Conservation (phyloP, 1,284 basidiomycete genomes). For the Polyporus tsugae region DNA sequence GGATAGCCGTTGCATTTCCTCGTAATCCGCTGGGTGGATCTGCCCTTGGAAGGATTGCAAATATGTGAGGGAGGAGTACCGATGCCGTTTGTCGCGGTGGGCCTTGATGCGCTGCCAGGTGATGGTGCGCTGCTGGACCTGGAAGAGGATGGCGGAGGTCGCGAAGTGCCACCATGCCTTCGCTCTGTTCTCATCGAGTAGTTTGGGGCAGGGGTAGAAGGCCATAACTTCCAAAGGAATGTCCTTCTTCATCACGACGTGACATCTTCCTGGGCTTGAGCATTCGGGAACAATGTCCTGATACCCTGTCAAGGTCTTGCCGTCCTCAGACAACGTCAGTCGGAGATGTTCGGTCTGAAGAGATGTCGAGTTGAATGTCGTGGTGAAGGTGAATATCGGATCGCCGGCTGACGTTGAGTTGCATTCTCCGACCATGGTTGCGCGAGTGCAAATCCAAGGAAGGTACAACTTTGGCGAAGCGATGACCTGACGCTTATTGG, state of each 20-base stretch:
- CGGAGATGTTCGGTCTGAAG: not conserved
- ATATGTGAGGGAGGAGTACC: slow-evolving; percentile 28
- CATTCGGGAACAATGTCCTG: not conserved
- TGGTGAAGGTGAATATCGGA: slow-evolving; percentile 7
- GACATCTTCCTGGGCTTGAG: not conserved
- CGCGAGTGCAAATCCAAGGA: slow-evolving; percentile 17
- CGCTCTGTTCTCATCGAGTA: slow-evolving; percentile 27
- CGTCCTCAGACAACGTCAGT: slow-evolving; percentile 16
- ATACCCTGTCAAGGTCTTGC: slow-evolving; percentile 11
- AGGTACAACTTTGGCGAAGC: slow-evolving; percentile 4
- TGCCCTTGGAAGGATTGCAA: slow-evolving; percentile 10
- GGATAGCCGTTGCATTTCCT: slow-evolving; percentile 15
- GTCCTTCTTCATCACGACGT: slow-evolving; percentile 28
- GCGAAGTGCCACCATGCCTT: slow-evolving; percentile 39
- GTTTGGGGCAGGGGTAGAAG: slow-evolving; percentile 33
- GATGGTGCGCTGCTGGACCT: slow-evolving; percentile 24
- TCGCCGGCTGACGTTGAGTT: not conserved
- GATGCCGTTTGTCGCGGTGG: slow-evolving; percentile 20
- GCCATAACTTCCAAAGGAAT: slow-evolving; percentile 26
- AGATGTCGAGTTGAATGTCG: slow-evolving; percentile 7
- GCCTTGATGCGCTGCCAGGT: slow-evolving; percentile 18
- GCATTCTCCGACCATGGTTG: slow-evolving; percentile 9
- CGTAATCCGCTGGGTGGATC: slow-evolving; percentile 16
- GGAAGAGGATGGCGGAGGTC: slow-evolving; percentile 24
- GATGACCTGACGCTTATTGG: not conserved